phyloP scores from a whole-genome alignment of 1,284 basidiomycete species.

The Trichosporon asahii region DNA sequence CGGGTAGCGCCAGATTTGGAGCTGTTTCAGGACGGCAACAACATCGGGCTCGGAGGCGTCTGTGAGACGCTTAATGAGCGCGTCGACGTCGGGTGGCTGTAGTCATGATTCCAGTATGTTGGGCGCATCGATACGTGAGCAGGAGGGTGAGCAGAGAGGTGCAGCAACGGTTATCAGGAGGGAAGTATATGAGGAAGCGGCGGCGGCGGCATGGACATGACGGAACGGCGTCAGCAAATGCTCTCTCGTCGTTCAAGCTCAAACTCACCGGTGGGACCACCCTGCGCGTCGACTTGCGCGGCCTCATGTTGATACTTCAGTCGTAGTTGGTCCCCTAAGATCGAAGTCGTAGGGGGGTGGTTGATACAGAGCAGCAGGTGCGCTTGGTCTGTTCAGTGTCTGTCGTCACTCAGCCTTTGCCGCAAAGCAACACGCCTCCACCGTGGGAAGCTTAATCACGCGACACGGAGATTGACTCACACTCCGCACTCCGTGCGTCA shows the following conservation, averaged over 20 bases:
- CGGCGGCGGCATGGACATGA: not conserved
- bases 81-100: conserved; percentile 37
- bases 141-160: not conserved
- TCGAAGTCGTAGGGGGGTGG: conserved; percentile 3
- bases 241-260: not conserved
- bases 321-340: not conserved
- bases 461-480: not conserved
- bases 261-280: conserved; percentile 33
- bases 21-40: conserved; percentile 22
- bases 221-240: conserved; percentile 7
- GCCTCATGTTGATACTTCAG: conserved; percentile 35
- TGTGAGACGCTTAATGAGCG: conserved; percentile 36
- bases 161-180: too few species aligned
- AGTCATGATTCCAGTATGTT: not conserved
- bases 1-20: conserved; percentile 78
- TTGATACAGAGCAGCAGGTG: not conserved
- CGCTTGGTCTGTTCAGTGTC: not conserved
- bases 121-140: not conserved
- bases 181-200: not conserved
- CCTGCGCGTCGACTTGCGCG: conserved; percentile 42
- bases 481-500: conserved; percentile 2
- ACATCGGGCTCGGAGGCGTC: conserved; percentile 34
- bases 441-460: not conserved
- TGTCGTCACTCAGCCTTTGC: not conserved
- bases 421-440: not conserved